Percentiles rank a stretch among this genome's conserved stretches.
These are phyloP conservation scores for Lipomyces oligophaga DNA, from an alignment of 805 yeast genomes.

Conservation along the genomic window DNA sequence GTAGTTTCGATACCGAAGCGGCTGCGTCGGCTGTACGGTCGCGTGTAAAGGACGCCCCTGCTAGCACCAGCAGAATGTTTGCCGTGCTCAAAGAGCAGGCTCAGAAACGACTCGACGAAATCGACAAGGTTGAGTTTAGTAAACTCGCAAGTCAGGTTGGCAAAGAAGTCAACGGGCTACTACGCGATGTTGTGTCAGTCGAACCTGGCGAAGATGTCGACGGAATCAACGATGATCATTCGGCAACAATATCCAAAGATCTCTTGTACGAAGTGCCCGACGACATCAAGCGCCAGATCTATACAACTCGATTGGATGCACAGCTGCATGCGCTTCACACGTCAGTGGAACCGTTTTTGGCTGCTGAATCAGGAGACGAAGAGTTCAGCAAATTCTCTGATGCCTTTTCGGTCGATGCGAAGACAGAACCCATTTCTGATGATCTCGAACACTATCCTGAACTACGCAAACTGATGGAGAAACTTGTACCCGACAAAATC, in stretches of 20 bases:
- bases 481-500: slow-evolving; percentile 62
- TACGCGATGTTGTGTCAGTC: slow-evolving; percentile 42
- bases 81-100: slow-evolving; percentile 43
- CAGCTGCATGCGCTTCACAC: slow-evolving; percentile 55
- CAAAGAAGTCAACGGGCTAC: slow-evolving; percentile 42
- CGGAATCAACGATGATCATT: neutral
- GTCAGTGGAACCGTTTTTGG: slow-evolving; percentile 46
- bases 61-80: slow-evolving; percentile 33
- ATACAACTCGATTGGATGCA: slow-evolving; percentile 53
- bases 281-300: slow-evolving; percentile 27
- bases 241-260: slow-evolving; percentile 8
- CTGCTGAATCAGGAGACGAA: slow-evolving; percentile 34
- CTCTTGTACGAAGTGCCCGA: slow-evolving; percentile 23
- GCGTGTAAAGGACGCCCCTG: slow-evolving; percentile 16
- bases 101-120: slow-evolving; percentile 60
- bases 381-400: slow-evolving; percentile 39
- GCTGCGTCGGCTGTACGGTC: slow-evolving; percentile 7
- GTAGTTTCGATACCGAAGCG: slow-evolving; percentile 12
- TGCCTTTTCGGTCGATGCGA: slow-evolving; percentile 45
- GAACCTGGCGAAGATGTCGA: slow-evolving; percentile 27
- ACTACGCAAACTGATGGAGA: slow-evolving; percentile 53
- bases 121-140: slow-evolving; percentile 76
- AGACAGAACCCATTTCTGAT: slow-evolving; percentile 50
- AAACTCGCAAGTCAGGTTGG: slow-evolving; percentile 56
- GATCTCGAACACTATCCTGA: slow-evolving; percentile 50